Evolutionary conservation across 2,329 filamentous ascomycete species (phyloP).

Genomic region (Arthroderma sp.): DNA sequence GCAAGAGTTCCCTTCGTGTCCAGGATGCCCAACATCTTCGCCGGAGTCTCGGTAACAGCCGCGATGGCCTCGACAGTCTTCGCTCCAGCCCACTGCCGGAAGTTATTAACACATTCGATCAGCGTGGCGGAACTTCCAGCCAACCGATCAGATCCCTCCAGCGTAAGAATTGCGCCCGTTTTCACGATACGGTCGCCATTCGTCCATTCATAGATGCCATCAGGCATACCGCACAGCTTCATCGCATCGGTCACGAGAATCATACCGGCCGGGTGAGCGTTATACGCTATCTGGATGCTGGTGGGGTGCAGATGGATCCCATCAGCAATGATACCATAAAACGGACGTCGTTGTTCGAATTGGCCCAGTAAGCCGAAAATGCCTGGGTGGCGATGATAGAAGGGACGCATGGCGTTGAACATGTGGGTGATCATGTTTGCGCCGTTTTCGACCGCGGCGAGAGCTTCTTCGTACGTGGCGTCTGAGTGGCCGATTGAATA

Average conservation of each 20-base stretch:
- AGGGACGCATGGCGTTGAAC: conserved; percentile 85
- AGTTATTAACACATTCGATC: conserved; percentile 36
- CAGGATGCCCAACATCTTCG: conserved; percentile 28
- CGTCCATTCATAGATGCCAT: conserved; percentile 76
- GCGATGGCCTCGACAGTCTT: conserved; percentile 31
- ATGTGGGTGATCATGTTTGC: conserved; percentile 85
- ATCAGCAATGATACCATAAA: conserved; percentile 80
- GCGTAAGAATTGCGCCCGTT: conserved; percentile 56
- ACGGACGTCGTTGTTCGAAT: conserved; percentile 49
- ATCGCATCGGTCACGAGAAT: conserved; percentile 89
- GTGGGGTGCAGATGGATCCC: conserved; percentile 84
- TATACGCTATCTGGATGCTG: conserved; percentile 78
- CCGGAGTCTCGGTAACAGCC: conserved; percentile 31
- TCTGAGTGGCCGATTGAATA: conserved; percentile 79
- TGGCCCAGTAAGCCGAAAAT: conserved; percentile 75
- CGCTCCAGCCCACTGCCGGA: conserved; percentile 31
- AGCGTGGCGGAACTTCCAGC: conserved; percentile 50
- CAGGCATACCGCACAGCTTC: conserved; percentile 70
- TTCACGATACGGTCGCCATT: conserved; percentile 52
- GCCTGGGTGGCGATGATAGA: conserved; percentile 83
- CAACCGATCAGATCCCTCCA: conserved; percentile 68
- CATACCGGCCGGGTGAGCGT: conserved; percentile 70
- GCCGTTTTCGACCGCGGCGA: conserved; percentile 57
- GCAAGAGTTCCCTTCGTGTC: conserved; percentile 30
- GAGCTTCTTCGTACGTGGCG: conserved; percentile 72